Conservation (phyloP, 2,329 filamentous ascomycete genomes). For the Botrytis fragariae region DNA sequence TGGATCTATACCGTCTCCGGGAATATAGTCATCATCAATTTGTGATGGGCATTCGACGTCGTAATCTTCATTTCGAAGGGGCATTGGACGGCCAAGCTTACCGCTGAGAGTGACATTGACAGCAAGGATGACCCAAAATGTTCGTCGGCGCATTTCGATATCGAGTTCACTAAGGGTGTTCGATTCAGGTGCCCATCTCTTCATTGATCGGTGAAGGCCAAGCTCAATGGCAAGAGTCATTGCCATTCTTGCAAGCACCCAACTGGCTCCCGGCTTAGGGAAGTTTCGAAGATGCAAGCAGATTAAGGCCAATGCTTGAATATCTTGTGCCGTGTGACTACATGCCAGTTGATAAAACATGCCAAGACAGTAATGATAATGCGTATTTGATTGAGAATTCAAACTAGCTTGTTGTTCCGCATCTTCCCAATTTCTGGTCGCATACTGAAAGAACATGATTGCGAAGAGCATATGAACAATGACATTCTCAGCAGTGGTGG, state of each 20-base stretch:
- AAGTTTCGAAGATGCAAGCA: slow-evolving; percentile 72
- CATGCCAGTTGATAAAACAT: slow-evolving; percentile 64
- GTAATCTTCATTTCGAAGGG: slow-evolving; percentile 69
- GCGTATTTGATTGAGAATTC: slow-evolving; percentile 67
- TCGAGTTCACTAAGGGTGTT: slow-evolving; percentile 53
- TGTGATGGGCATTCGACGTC: slow-evolving; percentile 74
- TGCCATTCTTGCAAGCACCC: slow-evolving; percentile 63
- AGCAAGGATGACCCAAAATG: slow-evolving; percentile 71
- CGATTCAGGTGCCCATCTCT: slow-evolving; percentile 50
- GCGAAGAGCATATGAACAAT: slow-evolving; percentile 78
- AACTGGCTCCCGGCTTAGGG: slow-evolving; percentile 74
- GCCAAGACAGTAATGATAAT: slow-evolving; percentile 73
- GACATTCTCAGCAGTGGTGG: slow-evolving; percentile 63
- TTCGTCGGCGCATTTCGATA: slow-evolving; percentile 73
- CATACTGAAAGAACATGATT: slow-evolving; percentile 74
- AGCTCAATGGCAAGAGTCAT: slow-evolving; percentile 70
- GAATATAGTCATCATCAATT: slow-evolving; percentile 59
- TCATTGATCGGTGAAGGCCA: slow-evolving; percentile 70
- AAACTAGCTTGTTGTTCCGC: slow-evolving; percentile 53
- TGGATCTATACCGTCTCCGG: slow-evolving; percentile 63
- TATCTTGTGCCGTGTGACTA: slow-evolving; percentile 60
- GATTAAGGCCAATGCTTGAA: slow-evolving; percentile 73
- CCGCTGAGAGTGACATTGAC: slow-evolving; percentile 69
- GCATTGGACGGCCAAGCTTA: slow-evolving; percentile 75
- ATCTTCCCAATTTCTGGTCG: slow-evolving; percentile 63